phyloP scores from a whole-genome alignment of 2,329 filamentous ascomycete genomes.

The Phyllachora maydis region DNA sequence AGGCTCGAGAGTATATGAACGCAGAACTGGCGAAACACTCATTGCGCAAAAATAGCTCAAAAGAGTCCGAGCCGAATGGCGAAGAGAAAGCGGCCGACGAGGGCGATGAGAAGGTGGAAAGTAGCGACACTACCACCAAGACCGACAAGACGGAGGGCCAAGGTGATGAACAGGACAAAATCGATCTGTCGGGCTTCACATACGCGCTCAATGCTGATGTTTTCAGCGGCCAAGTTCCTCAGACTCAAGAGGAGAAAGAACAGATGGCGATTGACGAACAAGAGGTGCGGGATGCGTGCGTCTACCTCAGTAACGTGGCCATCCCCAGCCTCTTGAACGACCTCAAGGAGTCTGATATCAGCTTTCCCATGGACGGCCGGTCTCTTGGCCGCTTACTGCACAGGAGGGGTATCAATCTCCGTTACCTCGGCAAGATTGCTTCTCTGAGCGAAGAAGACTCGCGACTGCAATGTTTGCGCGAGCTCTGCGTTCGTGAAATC shows the following conservation, averaged over 20 bases:
- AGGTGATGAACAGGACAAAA: too few relatives aligned
- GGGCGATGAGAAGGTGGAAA: slow-evolving; percentile 17
- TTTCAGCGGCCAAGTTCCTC: slow-evolving; percentile 79
- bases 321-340: slow-evolving; percentile 78
- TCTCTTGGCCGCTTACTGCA: slow-evolving; percentile 77
- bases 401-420: slow-evolving; percentile 91
- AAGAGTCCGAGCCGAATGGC: slow-evolving; percentile 7
- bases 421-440: slow-evolving; percentile 80
- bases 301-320: slow-evolving; percentile 53
- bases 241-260: slow-evolving; percentile 76
- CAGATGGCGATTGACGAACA: slow-evolving; percentile 69
- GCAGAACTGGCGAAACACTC: slow-evolving; percentile 49
- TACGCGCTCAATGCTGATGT: slow-evolving; percentile 88
- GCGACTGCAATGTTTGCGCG: slow-evolving; percentile 56
- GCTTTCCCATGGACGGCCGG: slow-evolving; percentile 96
- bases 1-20: slow-evolving; percentile 78
- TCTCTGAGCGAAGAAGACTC: slow-evolving; percentile 46
- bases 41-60: slow-evolving; percentile 12
- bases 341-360: slow-evolving; percentile 77
- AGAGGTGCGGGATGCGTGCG: slow-evolving; percentile 68
- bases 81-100: slow-evolving; percentile 1
- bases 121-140: slow-evolving; percentile 14
- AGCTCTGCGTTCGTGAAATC: slow-evolving; percentile 78
- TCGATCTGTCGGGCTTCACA: slow-evolving; percentile 73
- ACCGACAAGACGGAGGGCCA: too few relatives aligned